Percentiles rank a stretch among this genome's conserved stretches.
phyloP scores from a whole-genome alignment of 768 basidiomycete genomes.

The Boletus subcaerulescens region DNA sequence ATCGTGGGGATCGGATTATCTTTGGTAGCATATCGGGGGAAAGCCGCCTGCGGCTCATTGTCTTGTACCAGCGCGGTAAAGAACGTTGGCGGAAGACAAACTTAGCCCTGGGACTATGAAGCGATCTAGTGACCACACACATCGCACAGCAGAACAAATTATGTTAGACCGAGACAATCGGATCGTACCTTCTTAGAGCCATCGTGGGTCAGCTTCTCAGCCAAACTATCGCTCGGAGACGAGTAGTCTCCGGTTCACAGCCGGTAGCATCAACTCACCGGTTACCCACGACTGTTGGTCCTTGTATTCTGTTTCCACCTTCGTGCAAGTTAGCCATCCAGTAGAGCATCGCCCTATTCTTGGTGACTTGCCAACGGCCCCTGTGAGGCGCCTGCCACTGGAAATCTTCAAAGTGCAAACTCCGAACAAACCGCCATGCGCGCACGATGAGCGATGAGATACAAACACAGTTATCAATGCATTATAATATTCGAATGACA shows the following conservation, averaged over 20 bases:
- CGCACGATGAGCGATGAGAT: not conserved
- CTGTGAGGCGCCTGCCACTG: not conserved
- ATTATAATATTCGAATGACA: constrained; percentile 8
- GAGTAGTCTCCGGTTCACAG: not conserved
- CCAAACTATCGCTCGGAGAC: not conserved
- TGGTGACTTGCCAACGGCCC: not conserved
- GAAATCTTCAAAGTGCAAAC: not conserved
- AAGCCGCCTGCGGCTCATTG: not conserved
- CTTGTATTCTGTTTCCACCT: not conserved
- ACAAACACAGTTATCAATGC: not conserved
- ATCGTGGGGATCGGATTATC: not conserved
- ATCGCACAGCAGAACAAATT: not conserved
- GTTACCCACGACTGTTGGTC: too few species aligned
- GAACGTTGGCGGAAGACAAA: not conserved
- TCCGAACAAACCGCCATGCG: not conserved
- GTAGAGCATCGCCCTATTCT: not conserved
- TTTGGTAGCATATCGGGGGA: not conserved
- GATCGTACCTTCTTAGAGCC: not conserved
- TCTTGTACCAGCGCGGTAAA: not conserved
- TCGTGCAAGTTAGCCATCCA: not conserved
- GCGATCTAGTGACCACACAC: not conserved
- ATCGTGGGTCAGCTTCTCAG: not conserved
- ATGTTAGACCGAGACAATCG: not conserved
- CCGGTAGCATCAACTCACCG: not conserved
- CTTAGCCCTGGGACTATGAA: not conserved